Conservation (phyloP, 2,329 filamentous ascomycete species). For the Aspergillus fumigatus region DNA sequence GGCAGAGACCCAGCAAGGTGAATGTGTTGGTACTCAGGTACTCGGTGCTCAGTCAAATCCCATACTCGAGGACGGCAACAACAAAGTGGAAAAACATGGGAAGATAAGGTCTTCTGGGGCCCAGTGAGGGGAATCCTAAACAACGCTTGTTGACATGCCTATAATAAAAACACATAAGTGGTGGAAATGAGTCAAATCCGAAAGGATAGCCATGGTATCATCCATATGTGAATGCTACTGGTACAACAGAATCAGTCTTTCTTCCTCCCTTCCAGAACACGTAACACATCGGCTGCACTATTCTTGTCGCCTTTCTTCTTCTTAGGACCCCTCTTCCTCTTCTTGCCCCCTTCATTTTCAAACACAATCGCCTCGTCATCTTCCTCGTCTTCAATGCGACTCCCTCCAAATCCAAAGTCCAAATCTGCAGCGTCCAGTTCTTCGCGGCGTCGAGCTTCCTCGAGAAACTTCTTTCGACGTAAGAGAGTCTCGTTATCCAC, state of each 20-base stretch:
- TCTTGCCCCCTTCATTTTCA: constrained; percentile 43
- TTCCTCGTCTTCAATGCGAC: constrained; percentile 80
- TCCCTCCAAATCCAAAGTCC: constrained; percentile 90
- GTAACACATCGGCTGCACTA: constrained; percentile 73
- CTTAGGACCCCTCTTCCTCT: constrained; percentile 52
- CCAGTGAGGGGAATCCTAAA: not conserved
- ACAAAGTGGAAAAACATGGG: not conserved
- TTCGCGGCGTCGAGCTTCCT: constrained; percentile 51
- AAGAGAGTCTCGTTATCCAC: constrained; percentile 60
- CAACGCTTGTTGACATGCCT: not conserved
- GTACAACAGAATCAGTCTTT: constrained; percentile 24
- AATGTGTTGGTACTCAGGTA: not conserved
- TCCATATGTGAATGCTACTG: not conserved
- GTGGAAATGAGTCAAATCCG: not conserved
- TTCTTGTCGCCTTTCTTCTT: constrained; percentile 54
- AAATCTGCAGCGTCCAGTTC: constrained; percentile 85
- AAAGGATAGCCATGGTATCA: not conserved
- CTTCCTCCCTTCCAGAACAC: constrained; percentile 65
- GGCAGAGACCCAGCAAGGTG: not conserved
- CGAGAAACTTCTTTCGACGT: constrained; percentile 69
- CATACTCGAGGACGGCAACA: too few species aligned
- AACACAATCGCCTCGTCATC: constrained; percentile 66
- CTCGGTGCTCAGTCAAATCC: constrained; percentile 7
- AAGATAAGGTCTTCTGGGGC: not conserved
- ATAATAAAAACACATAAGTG: not conserved